Base-by-base conservation (phyloP, 2,329 filamentous ascomycete species). In the Fusarium albidum region DNA sequence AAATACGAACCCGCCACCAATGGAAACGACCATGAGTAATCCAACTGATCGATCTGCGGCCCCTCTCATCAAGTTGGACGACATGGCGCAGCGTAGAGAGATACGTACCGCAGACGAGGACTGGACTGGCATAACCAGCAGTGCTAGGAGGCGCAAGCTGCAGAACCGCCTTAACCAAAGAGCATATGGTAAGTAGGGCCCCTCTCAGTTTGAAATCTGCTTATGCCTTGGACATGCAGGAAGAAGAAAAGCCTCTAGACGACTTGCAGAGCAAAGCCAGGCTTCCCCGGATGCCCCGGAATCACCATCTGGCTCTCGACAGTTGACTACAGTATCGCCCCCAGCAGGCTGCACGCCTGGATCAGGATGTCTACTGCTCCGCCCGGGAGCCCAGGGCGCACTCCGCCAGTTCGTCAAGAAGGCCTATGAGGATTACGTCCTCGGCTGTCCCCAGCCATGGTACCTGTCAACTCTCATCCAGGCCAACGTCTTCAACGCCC, bases 401-500 rank as follows among this genome's bases (percentile, higher is more conserved):
- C 34, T 47, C 3, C 26, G 26, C 12, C 44, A 31, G 15, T 47
- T 47, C 27, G 26, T 15, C 13, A 25, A 32, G n/a, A 27, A 47
- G 25, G 44, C 34, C 3, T 39, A 38, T 21, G 21, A 38, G 10
- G 34, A 39, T 18, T 47, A 47, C 26, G 13, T 39, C 26, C 14
- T 39, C 13, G 34, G n/a, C 6, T 31, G 25, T 8, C 34, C 44
- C 3, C 15, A 27, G 13, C 33, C 44, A 5, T 18, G 25, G 11
- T 18, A 31, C 9, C 34, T 47, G 9, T 28, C 25, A 32, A 47
- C 33, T 5, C 27, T 47, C 5, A 28, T 47, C 15, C 44, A 47
- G 7, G 26, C 39, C 11, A 47, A 47, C 27, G 33, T 47, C 33
- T 21, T 47, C 12, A 39, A 39, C 15, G 34, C 33, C n/a, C 44